phyloP scores from a whole-genome alignment of 140 eudicot species.

The Erigeron philadelphicus region DNA sequence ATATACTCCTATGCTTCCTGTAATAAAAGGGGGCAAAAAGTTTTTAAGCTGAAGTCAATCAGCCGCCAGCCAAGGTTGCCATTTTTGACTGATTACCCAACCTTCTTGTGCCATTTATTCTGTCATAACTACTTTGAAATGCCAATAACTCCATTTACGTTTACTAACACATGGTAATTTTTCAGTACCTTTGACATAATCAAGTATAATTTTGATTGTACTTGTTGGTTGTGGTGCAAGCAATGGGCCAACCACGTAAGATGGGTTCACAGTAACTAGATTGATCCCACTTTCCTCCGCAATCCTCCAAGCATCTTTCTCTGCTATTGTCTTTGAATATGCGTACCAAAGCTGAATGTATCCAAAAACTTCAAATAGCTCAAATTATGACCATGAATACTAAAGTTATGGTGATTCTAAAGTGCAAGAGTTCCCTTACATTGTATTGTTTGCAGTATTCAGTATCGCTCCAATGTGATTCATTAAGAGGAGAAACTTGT shows the following conservation, averaged over 20 bases:
- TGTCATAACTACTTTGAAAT: no score
- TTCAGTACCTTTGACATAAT: conserved; percentile 48
- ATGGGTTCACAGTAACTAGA: conserved; percentile 83
- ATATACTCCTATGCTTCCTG: no score
- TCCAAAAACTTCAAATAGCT: conserved; percentile 4
- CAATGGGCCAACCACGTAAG: conserved; percentile 82
- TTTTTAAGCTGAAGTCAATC: no score
- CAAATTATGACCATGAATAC: background rate
- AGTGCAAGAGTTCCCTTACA: conserved; percentile 31
- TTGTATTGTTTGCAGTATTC: conserved; percentile 62
- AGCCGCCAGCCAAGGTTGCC: no score
- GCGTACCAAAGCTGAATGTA: conserved; percentile 84
- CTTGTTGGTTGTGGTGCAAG: conserved; percentile 92
- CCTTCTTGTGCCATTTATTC: background rate
- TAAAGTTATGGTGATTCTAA: background rate
- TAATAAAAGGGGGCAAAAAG: no score
- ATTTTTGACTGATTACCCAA: no score
- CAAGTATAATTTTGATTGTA: conserved; percentile 50
- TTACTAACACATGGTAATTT: background rate
- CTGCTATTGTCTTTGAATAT: conserved; percentile 73
- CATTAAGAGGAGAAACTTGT: conserved; percentile 63
- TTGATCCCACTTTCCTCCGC: conserved; percentile 69
- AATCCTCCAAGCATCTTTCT: conserved; percentile 77
- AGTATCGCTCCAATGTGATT: conserved; percentile 84
- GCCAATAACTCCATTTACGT: background rate